phyloP scores from a whole-genome alignment of 2,329 filamentous ascomycete genomes.

The Phyllosticta paracitricarpa region DNA sequence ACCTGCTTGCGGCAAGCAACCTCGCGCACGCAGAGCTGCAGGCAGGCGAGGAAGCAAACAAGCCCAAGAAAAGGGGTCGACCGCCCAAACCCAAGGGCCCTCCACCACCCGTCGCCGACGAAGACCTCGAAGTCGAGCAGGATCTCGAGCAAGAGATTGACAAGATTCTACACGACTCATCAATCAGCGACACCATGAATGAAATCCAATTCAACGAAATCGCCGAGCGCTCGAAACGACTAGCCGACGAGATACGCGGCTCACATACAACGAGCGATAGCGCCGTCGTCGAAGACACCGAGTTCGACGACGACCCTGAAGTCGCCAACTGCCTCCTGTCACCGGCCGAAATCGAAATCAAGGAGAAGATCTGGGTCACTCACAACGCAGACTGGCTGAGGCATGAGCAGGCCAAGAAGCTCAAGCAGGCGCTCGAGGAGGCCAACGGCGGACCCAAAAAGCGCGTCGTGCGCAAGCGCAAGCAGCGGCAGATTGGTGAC shows the following conservation, averaged over 20 bases:
- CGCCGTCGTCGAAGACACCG: constrained; percentile 59
- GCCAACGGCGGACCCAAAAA: constrained; percentile 42
- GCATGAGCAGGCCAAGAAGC: constrained; percentile 71
- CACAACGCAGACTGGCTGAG: constrained; percentile 92
- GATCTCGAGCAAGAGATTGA: constrained; percentile 38
- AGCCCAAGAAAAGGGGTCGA: constrained; percentile 27
- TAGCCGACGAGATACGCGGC: constrained; percentile 19
- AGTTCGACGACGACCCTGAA: constrained; percentile 85
- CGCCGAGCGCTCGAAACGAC: constrained; percentile 20
- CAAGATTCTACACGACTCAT: constrained; percentile 18
- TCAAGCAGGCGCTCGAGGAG: constrained; percentile 58
- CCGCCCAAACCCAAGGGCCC: constrained; percentile 23
- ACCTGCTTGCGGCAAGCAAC: constrained; percentile 8
- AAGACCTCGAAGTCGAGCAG: constrained; percentile 38
- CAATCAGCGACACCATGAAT: constrained; percentile 21
- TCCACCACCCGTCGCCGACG: constrained; percentile 27
- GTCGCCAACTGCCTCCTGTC: constrained; percentile 69
- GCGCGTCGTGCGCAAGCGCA: constrained; percentile 30
- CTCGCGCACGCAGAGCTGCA: constrained; percentile 7
- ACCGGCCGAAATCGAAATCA: constrained; percentile 64
- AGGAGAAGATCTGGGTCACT: constrained; percentile 89
- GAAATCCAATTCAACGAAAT: constrained; percentile 20
- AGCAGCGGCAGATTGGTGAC: constrained; percentile 28
- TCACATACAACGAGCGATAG: constrained; percentile 25
- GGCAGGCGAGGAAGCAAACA: constrained; percentile 15